Evolutionary conservation across 2,329 filamentous ascomycete species (phyloP).

Genomic region (Aspergillus glaucus): DNA sequence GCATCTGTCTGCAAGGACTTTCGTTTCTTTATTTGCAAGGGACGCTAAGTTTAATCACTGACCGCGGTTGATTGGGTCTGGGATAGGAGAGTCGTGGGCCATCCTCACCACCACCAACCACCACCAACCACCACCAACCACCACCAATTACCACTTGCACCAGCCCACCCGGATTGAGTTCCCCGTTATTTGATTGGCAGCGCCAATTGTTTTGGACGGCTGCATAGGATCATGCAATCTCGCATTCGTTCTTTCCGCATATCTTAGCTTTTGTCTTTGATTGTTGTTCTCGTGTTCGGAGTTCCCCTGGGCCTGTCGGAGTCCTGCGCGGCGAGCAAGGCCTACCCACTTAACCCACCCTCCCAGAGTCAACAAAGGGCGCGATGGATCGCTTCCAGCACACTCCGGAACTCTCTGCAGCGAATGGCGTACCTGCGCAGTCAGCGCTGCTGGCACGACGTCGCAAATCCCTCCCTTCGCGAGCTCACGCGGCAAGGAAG

Average conservation of each 20-base stretch:
- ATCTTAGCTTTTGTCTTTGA: not conserved
- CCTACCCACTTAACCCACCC: not conserved
- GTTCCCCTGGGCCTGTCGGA: constrained; percentile 17
- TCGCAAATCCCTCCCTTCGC: constrained; percentile 40
- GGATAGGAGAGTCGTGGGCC: not conserved
- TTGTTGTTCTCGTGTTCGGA: constrained; percentile 20
- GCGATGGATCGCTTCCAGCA: constrained; percentile 26
- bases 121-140: not conserved
- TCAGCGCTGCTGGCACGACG: constrained; percentile 33
- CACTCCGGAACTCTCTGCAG: constrained; percentile 11
- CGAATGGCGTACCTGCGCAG: constrained; percentile 22
- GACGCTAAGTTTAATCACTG: not conserved
- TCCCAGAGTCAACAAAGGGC: constrained; percentile 7
- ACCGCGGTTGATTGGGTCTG: not conserved
- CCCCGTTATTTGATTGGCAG: not conserved
- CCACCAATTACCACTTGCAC: not conserved
- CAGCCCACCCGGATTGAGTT: not conserved
- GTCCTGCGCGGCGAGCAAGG: constrained; percentile 10
- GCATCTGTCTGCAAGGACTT: not conserved
- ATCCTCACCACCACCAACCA: not conserved
- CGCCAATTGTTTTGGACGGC: not conserved
- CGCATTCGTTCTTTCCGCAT: not conserved
- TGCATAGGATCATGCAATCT: constrained; percentile 1
- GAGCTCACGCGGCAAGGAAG: constrained; percentile 18
- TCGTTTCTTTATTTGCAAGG: not conserved